Evolutionary conservation across 805 yeast species (phyloP), one percentile per base, ranked within the genome.

Genomic region (Sugiyamaella marilandica): DNA sequence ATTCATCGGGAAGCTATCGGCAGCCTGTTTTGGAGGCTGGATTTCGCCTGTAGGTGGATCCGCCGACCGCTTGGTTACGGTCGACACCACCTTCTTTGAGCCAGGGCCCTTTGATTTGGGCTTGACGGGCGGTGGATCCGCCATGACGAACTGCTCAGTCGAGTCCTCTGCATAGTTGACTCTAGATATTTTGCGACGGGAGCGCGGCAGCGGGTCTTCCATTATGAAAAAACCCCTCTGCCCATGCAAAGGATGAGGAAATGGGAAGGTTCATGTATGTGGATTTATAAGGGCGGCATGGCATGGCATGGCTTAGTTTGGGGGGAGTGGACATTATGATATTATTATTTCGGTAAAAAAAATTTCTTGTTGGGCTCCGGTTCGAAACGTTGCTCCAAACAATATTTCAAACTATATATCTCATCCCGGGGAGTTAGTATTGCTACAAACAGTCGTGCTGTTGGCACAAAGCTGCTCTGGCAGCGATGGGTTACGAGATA

Each of bases 81-180:
- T 16, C n/a, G 51, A 32, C 43, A 44, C 51, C 19, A 41, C 16
- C 41, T 32, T 24, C 14, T 13, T 45, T 35, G 49, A 16, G n/a
- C 44, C 18, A 14, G 18, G 24, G 31, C 11, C 41, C 13, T 26
- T 39, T 5, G 51, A 18, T 29, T 21, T 43, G 47, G 47, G 19
- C 35, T 45, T 19, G n/a, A 45, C 19, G 5, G 52, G 32, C n/a
- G 48, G 45, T 5, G 32, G 45, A 7, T 39, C 43, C n/a, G 13
- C 24, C 31, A 18, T 26, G 2, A 41, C 24, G n/a, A 41, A 14
- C 31, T 43, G 19, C 10, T 50, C 51, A n/a, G 41, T 52, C n/a
- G 49, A 39, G 26, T 60, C 62, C 45, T 63, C 67, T 13, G 65
- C 59, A 41, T 63, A 63, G 46, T 62, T 62, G 41, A 63, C 63